Evolutionary conservation across 2,329 filamentous ascomycete genomes (phyloP).

Genomic region (Talaromyces sp.): DNA sequence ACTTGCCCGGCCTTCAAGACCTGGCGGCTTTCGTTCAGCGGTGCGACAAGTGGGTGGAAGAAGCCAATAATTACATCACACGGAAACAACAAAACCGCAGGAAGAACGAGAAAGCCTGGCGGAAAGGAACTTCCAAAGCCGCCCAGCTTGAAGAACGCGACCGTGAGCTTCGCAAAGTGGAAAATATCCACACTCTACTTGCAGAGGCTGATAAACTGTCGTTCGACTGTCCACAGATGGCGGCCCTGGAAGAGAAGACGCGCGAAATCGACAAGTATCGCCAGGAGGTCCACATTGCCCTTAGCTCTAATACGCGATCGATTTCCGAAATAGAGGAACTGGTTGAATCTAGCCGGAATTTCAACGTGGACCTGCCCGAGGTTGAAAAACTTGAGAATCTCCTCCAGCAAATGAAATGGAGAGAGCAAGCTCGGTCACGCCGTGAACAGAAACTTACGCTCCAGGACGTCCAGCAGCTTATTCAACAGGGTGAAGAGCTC

Average conservation of each 20-base stretch:
- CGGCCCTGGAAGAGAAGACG: slow-evolving; percentile 76
- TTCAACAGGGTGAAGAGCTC: slow-evolving; percentile 70
- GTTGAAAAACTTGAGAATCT: slow-evolving; percentile 75
- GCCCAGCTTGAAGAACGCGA: slow-evolving; percentile 79
- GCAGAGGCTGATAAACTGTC: slow-evolving; percentile 78
- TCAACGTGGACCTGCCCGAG: slow-evolving; percentile 88
- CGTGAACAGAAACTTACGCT: slow-evolving; percentile 66
- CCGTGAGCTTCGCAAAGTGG: slow-evolving; percentile 78
- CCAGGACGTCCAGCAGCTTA: slow-evolving; percentile 71
- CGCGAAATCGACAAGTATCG: slow-evolving; percentile 82
- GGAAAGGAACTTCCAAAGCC: slow-evolving; percentile 64
- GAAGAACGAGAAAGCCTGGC: slow-evolving; percentile 86
- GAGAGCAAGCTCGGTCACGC: slow-evolving; percentile 66
- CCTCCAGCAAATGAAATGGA: slow-evolving; percentile 84
- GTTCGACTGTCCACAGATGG: slow-evolving; percentile 90
- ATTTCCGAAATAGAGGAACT: slow-evolving; percentile 80
- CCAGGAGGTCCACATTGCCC: slow-evolving; percentile 63
- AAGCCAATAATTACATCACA: slow-evolving; percentile 92
- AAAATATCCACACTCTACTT: slow-evolving; percentile 81
- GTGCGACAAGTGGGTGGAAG: slow-evolving; percentile 97
- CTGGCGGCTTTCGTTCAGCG: slow-evolving; percentile 87
- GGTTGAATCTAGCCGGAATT: slow-evolving; percentile 80
- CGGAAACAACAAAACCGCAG: slow-evolving; percentile 96
- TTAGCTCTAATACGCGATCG: slow-evolving; percentile 61
- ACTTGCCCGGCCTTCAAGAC: slow-evolving; percentile 73